Evolutionary conservation across 345 rosid genomes (phyloP).

Genomic region (Salix caprea): DNA sequence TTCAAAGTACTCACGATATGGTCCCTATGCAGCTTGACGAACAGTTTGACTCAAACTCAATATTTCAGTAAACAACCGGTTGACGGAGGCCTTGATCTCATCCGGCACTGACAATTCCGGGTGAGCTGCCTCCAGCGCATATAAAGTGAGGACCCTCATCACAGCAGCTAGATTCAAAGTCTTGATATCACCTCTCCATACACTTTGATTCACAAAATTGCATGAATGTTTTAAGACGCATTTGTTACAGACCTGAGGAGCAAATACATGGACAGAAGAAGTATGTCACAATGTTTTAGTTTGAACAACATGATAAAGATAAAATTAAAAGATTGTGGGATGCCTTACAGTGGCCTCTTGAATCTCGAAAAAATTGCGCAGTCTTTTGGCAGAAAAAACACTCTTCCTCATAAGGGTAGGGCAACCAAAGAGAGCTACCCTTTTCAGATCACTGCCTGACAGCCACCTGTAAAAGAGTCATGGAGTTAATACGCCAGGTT

Average conservation of each 20-base stretch:
- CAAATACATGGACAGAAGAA: neutral
- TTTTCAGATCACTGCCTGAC: slow-evolving; percentile 67
- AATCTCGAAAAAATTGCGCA: slow-evolving; percentile 60
- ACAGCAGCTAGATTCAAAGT: slow-evolving; percentile 46
- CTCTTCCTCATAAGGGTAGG: slow-evolving; percentile 46
- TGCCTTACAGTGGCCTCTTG: slow-evolving; percentile 64
- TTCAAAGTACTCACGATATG: neutral
- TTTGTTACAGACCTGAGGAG: slow-evolving; percentile 60
- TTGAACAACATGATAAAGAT: neutral
- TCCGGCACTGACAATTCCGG: slow-evolving; percentile 44
- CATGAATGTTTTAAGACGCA: slow-evolving; percentile 60
- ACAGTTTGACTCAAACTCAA: slow-evolving; percentile 47
- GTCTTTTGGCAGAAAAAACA: slow-evolving; percentile 61
- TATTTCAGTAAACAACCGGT: slow-evolving; percentile 45
- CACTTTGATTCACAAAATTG: slow-evolving; percentile 50
- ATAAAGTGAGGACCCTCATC: slow-evolving; percentile 53
- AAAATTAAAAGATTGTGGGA: neutral
- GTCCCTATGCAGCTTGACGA: neutral
- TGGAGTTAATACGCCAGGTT: neutral
- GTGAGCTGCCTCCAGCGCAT: slow-evolving; percentile 52
- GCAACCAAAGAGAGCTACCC: slow-evolving; percentile 64
- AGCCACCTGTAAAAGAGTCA: slow-evolving; percentile 50
- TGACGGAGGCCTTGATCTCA: slow-evolving; percentile 51
- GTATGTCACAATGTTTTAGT: neutral
- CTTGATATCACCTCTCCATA: slow-evolving; percentile 41